Conservation (phyloP, 2,329 filamentous ascomycete genomes). For the Penicillium sp. region DNA sequence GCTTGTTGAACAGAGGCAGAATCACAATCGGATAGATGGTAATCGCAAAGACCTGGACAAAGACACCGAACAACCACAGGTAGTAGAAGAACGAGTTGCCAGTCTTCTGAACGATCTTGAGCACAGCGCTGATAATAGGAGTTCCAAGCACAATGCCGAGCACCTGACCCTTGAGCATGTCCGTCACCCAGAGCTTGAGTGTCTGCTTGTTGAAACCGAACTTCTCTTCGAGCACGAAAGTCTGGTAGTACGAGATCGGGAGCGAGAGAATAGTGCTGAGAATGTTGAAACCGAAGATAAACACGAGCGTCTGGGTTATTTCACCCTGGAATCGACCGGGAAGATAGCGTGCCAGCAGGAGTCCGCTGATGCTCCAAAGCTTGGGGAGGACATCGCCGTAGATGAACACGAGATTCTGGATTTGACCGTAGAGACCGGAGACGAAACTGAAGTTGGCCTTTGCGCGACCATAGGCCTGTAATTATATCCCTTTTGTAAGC, state of each 20-base stretch:
- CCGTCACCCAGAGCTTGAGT: conserved; percentile 75
- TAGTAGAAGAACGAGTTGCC: conserved; percentile 97
- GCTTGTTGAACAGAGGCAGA: conserved; percentile 94
- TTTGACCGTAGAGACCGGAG: conserved; percentile 73
- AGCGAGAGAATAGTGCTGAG: conserved; percentile 74
- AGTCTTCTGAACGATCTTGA: conserved; percentile 90
- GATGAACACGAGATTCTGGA: conserved; percentile 85
- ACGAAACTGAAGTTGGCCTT: conserved; percentile 87
- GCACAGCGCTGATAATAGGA: conserved; percentile 84
- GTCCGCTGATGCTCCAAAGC: conserved; percentile 77
- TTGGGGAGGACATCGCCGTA: conserved; percentile 86
- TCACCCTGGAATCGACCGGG: conserved; percentile 80
- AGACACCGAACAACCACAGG: conserved; percentile 87
- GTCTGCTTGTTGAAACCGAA: conserved; percentile 99
- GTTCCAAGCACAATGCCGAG: conserved; percentile 74
- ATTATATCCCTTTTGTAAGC: not conserved
- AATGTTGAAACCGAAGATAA: conserved; percentile 80
- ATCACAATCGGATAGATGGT: conserved; percentile 95
- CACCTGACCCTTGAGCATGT: conserved; percentile 85
- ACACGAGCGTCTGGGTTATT: conserved; percentile 87
- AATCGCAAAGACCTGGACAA: conserved; percentile 87
- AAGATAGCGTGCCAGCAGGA: conserved; percentile 66
- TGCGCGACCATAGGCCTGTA: conserved; percentile 79
- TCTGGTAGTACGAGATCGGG: conserved; percentile 82
- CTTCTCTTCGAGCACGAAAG: conserved; percentile 91